Evolutionary conservation across 805 yeast species (phyloP).

Genomic region (Lachancea waltii): DNA sequence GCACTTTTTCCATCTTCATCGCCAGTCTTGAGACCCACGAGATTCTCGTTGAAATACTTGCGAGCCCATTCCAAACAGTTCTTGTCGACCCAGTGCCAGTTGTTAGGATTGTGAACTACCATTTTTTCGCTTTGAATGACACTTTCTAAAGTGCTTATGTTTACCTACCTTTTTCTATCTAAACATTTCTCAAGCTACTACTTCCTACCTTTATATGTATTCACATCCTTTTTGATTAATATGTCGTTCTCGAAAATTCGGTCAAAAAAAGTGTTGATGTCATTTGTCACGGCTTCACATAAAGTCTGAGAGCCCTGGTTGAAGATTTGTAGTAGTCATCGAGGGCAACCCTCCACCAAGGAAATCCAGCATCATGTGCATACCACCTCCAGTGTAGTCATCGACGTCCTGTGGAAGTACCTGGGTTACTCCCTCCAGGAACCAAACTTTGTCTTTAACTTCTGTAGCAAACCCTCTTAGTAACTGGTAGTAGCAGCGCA

Average conservation of each 20-base stretch:
- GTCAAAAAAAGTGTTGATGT: conserved; percentile 7
- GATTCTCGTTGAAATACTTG: conserved; percentile 58
- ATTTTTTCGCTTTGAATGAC: conserved; percentile 33
- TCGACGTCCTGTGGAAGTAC: conserved; percentile 91
- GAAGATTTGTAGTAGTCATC: conserved; percentile 38
- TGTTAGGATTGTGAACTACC: conserved; percentile 96
- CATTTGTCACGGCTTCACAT: conserved; percentile 7
- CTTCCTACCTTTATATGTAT: conserved; percentile 2
- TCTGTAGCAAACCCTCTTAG: conserved; percentile 77
- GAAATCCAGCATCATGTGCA: conserved; percentile 88
- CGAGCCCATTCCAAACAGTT: conserved; percentile 92
- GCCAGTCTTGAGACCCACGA: conserved; percentile 43
- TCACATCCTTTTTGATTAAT: conserved; percentile 1
- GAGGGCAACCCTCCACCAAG: conserved; percentile 61
- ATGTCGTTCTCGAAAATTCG: conserved; percentile 9
- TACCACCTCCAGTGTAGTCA: conserved; percentile 82
- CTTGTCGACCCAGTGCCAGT: conserved; percentile 99
- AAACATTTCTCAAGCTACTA: background rate
- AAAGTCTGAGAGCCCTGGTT: conserved; percentile 9
- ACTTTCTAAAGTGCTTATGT: conserved; percentile 8
- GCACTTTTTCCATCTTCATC: conserved; percentile 27
- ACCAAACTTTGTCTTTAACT: conserved; percentile 89
- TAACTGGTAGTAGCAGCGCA: conserved; percentile 80
- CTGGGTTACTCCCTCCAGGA: conserved; percentile 81
- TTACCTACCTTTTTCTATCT: background rate